Percentiles rank a stretch among this genome's conserved stretches.
phyloP scores from a whole-genome alignment of 768 basidiomycete species.

The Suillus fuscotomentosus region DNA sequence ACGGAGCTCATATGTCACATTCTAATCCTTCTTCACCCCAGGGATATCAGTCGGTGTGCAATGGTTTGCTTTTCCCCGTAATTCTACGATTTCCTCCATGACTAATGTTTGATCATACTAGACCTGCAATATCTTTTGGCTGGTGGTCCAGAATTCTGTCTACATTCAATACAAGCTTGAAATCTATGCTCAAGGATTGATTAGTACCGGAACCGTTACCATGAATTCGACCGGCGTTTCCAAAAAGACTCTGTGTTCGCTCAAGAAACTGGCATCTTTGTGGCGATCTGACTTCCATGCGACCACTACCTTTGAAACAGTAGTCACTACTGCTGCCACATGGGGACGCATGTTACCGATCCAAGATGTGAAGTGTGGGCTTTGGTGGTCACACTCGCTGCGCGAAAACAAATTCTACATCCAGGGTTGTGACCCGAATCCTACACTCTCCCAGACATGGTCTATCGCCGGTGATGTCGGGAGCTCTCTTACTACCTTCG shows the following conservation, averaged over 20 bases:
- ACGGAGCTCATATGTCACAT: neutral
- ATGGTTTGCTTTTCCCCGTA: neutral
- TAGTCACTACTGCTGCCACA: neutral
- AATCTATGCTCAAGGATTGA: neutral
- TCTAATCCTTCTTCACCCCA: neutral
- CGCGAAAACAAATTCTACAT: too few relatives aligned
- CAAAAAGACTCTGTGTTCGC: neutral
- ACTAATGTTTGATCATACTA: neutral
- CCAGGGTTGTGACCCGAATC: too few relatives aligned
- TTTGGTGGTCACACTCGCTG: neutral
- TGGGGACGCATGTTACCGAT: too few relatives aligned
- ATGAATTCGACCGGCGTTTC: neutral
- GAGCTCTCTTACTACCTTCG: too few relatives aligned
- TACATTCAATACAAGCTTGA: neutral
- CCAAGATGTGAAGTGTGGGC: neutral
- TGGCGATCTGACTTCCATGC: neutral
- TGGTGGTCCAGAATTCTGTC: neutral
- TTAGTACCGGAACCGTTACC: neutral
- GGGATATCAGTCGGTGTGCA: neutral
- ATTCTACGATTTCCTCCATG: neutral
- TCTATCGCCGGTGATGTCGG: too few relatives aligned
- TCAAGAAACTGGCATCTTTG: neutral
- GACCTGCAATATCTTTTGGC: neutral
- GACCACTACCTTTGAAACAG: neutral
- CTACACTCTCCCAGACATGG: too few relatives aligned